Evolutionary conservation across 1,284 basidiomycete species (phyloP).

Genomic region (Pseudozyma sp.): DNA sequence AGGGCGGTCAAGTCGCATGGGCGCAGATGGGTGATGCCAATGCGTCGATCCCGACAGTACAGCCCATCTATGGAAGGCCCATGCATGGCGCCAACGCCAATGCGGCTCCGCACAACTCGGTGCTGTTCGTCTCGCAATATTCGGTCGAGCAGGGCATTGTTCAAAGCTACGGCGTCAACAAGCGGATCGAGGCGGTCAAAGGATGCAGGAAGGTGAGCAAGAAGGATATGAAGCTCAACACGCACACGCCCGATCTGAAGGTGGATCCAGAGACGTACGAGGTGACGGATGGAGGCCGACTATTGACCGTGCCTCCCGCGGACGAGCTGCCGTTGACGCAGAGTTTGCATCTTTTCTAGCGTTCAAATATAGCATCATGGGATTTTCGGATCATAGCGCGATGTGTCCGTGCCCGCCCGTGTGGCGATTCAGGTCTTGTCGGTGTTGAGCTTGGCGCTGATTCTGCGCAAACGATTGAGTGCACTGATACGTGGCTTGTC

Average conservation of each 20-base stretch:
- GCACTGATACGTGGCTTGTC: slow-evolving; percentile 19
- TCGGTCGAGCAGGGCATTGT: slow-evolving; percentile 71
- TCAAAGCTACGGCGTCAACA: slow-evolving; percentile 79
- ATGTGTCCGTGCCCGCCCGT: no score
- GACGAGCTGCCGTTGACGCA: slow-evolving; percentile 58
- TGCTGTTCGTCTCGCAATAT: slow-evolving; percentile 77
- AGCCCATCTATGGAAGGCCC: slow-evolving; percentile 83
- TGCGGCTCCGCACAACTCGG: slow-evolving; percentile 82
- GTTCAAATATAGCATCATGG: no score
- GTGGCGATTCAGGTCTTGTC: not conserved
- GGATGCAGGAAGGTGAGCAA: slow-evolving; percentile 83
- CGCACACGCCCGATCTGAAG: slow-evolving; percentile 80
- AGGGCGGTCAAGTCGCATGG: slow-evolving; percentile 92
- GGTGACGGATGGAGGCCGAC: slow-evolving; percentile 54
- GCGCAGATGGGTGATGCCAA: slow-evolving; percentile 93
- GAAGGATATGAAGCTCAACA: slow-evolving; percentile 93
- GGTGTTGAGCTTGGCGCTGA: slow-evolving; percentile 5
- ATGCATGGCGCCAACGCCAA: slow-evolving; percentile 87
- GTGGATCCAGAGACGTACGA: slow-evolving; percentile 89
- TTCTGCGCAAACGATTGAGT: slow-evolving; percentile 2
- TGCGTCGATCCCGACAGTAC: slow-evolving; percentile 85
- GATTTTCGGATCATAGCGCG: not conserved
- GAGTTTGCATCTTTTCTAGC: slow-evolving; percentile 34
- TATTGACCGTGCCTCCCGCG: slow-evolving; percentile 59
- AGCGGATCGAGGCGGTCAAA: slow-evolving; percentile 80